phyloP scores from a whole-genome alignment of 371 early-diverging fungal species.

The Mucor velutinosus region DNA sequence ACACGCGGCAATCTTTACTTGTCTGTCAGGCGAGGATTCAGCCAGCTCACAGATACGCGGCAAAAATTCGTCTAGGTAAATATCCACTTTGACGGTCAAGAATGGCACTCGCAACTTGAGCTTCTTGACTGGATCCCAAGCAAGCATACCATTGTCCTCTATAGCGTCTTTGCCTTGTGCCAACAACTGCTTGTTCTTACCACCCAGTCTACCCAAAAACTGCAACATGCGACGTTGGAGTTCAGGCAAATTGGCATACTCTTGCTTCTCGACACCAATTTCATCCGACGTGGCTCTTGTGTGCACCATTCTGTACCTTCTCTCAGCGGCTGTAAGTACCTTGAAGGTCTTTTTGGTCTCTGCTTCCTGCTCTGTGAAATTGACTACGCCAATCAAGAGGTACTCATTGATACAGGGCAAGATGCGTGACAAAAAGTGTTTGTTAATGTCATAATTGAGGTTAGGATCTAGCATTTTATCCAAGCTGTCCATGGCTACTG shows the following conservation, averaged over 20 bases:
- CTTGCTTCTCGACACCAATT: constrained; percentile 18
- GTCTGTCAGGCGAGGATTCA: constrained; percentile 72
- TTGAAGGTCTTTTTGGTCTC: constrained; percentile 14
- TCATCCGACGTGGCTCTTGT: constrained; percentile 11
- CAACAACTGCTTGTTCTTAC: constrained; percentile 59
- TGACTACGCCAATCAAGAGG: constrained; percentile 52
- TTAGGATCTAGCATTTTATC: constrained; percentile 56
- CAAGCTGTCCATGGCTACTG: constrained; percentile 63
- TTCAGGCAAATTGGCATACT: constrained; percentile 32
- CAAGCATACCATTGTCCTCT: constrained; percentile 35
- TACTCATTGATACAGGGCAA: constrained; percentile 73
- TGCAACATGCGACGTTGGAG: constrained; percentile 66
- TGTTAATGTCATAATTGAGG: constrained; percentile 20
- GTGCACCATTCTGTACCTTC: constrained; percentile 17
- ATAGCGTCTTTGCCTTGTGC: neutral
- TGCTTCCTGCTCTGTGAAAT: constrained; percentile 3
- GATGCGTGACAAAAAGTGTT: constrained; percentile 31
- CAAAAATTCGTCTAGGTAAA: constrained; percentile 75
- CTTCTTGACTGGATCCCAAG: constrained; percentile 62
- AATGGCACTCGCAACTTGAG: constrained; percentile 69
- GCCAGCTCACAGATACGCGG: constrained; percentile 78
- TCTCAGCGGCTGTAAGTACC: constrained; percentile 15
- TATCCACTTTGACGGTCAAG: constrained; percentile 60
- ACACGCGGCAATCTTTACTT: constrained; percentile 76
- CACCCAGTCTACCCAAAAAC: constrained; percentile 72